Evolutionary conservation across 345 rosid species (phyloP), one percentile per base, ranked within the genome.

Genomic region (Eucalyptus grandis): DNA sequence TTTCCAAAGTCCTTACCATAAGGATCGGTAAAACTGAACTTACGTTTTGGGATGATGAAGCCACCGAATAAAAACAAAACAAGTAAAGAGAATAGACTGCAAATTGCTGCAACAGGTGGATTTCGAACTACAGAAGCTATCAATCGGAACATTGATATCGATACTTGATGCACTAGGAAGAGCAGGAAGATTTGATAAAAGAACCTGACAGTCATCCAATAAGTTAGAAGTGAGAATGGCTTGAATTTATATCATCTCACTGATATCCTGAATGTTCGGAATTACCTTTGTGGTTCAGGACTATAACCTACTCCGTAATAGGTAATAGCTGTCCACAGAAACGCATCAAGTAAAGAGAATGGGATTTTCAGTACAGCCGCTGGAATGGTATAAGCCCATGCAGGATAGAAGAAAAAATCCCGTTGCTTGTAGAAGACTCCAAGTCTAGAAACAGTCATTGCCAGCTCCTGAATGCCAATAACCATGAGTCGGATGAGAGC

Each of bases 241-340:
- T 37, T 22, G 17, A 26, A 40, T 62, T 14, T n/a, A 26, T n/a
- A 40, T 65, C 37, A 43, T 50, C 49, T 43, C 22, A 22, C 80
- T 22, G 30, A 62, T 46, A 43, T 49, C 3, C 30, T 2, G 22
- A 26, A 46, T 43, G 49, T 13, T 19, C 14, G 56, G 44, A 31
- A 88, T 24, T 49, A 93, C 96, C 96, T 93, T 86, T 88, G 90
- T 15, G 91, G 91, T 89, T 93, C 95, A 6, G 96, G 96, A 88
- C 94, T 92, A 80, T 90, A 95, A 60, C 94, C 96, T 53, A 95
- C 92, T 60, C 82, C 94, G 83, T 94, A 95, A 89, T 93, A 95
- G 88, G 96, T 95, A 87, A 95, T 89, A 90, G 91, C 88, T 62
- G 94, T 93, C 95, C 96, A 94, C 27, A 93, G 50, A 81, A 93